Evolutionary conservation across 768 basidiomycete genomes (phyloP), one percentile per base, ranked within the genome.

Genomic region (Pisolithus albus): DNA sequence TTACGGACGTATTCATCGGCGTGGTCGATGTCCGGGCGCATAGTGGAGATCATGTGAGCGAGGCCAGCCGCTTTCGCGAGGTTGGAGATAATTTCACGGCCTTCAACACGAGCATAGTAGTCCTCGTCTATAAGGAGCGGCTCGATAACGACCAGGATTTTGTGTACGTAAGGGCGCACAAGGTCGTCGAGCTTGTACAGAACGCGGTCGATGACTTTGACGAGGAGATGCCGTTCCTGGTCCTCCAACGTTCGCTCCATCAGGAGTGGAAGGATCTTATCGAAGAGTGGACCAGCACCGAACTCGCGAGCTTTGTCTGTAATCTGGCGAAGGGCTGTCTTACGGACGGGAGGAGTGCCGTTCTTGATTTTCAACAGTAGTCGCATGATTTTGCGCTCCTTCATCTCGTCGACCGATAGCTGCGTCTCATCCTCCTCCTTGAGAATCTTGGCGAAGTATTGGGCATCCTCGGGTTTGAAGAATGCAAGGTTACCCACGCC

Each of bases 21-120:
- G 61, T 98, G 95, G 69, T 99, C 95, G 56, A 98, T 98, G 76
- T 99, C 95, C 3, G 96, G 95, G 60, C 95, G 88, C 95, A 99
- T 98, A 18, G 95, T 99, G 34, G 96, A 99, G 61, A 99, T 99
- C 96, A 99, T 98, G 72, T 99, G 96, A 2, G 96, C 95, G 23
- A 99, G 85, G 70, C 96, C 96, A 28, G 94, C 95, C 10, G 96
- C 96, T 70, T 98, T 99, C 26, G 96, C 95, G 39, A 98, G 75
- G 69, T 98, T 99, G 61, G 92, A 95, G 59, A 98, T 99, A 66
- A 99, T 98, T 75, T 99, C 96, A 32, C 95, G 92, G 57, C 96
- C 96, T 73, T 98, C 96, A 40, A 97, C 93, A 68, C 92, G 90
- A 43, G 88, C 88, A 59, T 91, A 92, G 70, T 92, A 92, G 66